phyloP scores from a whole-genome alignment of 345 rosid genomes.

The Brassica cretica region DNA sequence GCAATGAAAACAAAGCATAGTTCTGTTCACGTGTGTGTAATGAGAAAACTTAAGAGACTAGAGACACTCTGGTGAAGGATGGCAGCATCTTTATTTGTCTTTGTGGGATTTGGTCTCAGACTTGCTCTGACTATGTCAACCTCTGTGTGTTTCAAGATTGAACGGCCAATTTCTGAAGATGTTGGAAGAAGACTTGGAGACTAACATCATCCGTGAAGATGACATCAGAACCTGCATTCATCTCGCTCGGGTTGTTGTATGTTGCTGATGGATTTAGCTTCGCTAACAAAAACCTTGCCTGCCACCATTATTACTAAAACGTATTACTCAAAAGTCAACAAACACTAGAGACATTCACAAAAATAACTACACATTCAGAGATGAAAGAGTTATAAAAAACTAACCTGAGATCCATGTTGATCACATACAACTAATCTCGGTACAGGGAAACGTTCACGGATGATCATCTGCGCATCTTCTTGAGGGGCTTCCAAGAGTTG shows the following conservation, averaged over 20 bases:
- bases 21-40: background rate
- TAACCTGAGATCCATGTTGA: constrained; percentile 99
- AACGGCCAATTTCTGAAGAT: constrained; percentile 96
- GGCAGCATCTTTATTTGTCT: background rate
- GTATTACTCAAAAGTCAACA: constrained; percentile 6
- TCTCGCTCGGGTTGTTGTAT: constrained; percentile 69
- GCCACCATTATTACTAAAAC: constrained; percentile 20
- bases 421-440: constrained; percentile 96
- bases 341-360: background rate
- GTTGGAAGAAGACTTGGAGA: constrained; percentile 93
- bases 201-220: constrained; percentile 97
- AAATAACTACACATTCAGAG: background rate
- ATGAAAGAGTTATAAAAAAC: constrained; percentile 19
- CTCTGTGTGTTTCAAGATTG: constrained; percentile 61
- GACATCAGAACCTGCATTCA: constrained; percentile 80
- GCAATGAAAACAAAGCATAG: background rate
- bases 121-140: background rate
- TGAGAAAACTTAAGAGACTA: background rate
- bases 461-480: constrained; percentile 72
- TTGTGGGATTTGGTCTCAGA: background rate
- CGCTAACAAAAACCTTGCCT: constrained; percentile 96
- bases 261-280: constrained; percentile 96
- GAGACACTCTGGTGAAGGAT: background rate
- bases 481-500: constrained; percentile 86
- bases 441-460: constrained; percentile 88